These are phyloP conservation scores for Babesia sp. DNA, from an alignment of 169 alveolate species.

Conservation along the genomic window DNA sequence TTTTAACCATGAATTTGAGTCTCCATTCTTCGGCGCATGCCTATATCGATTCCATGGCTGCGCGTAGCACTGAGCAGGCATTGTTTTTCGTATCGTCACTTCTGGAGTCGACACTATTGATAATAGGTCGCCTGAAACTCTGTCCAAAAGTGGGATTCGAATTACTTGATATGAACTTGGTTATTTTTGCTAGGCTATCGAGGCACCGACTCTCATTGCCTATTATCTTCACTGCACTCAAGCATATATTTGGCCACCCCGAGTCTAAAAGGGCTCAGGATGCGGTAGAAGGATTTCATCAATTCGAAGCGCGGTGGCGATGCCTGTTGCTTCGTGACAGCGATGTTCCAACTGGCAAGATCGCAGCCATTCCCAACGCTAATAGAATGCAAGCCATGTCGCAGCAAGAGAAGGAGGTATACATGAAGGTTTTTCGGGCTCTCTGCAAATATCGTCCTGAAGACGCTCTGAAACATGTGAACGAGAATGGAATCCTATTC, in stretches of 20 bases:
- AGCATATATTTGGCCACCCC: slow-evolving; percentile 10
- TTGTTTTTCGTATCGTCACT: slow-evolving; percentile 24
- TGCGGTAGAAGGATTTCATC: neutral
- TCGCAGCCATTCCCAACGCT: neutral
- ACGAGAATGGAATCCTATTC: neutral
- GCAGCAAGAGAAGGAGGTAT: slow-evolving; percentile 2
- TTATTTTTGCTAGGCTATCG: slow-evolving; percentile 7
- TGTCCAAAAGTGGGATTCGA: neutral
- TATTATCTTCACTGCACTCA: slow-evolving; percentile 11
- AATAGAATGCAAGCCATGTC: neutral
- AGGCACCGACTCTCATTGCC: slow-evolving; percentile 27
- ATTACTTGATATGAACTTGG: slow-evolving; percentile 20
- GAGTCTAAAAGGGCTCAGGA: neutral
- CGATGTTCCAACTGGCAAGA: slow-evolving; percentile 12
- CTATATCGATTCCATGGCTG: neutral
- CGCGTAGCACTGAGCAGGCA: slow-evolving; percentile 20
- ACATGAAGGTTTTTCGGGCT: slow-evolving; percentile 3
- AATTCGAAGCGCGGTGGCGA: slow-evolving; percentile 26
- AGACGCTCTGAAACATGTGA: slow-evolving; percentile 28
- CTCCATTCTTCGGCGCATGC: slow-evolving; percentile 18
- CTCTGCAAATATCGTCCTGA: slow-evolving; percentile 32
- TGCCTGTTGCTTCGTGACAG: slow-evolving; percentile 29
- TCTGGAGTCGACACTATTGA: slow-evolving; percentile 19
- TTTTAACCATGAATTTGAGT: neutral
- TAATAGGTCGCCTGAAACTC: neutral